Evolutionary conservation across 208 protist species (phyloP).

Genomic region (Zelonia costaricensis): DNA sequence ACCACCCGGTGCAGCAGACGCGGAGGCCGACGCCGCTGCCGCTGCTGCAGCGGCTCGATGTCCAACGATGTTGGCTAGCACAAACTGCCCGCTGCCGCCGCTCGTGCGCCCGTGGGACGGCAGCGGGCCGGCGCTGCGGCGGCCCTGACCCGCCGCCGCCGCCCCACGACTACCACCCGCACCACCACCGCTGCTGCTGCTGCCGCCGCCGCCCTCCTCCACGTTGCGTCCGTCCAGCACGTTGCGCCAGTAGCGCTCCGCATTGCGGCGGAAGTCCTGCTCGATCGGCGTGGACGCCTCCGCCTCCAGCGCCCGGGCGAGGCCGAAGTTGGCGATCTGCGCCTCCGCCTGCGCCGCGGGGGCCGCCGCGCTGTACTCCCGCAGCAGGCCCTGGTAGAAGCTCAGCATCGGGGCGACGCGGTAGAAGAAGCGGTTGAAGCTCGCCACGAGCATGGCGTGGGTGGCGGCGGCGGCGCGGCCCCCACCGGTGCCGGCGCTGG

Average conservation of each 20-base stretch:
- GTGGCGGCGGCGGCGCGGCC: neutral
- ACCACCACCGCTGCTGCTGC: slow-evolving; percentile 14
- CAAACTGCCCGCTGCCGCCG: slow-evolving; percentile 21
- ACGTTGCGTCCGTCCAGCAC: slow-evolving; percentile 68
- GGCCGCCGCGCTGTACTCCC: slow-evolving; percentile 40
- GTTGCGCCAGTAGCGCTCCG: slow-evolving; percentile 87
- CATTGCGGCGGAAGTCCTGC: slow-evolving; percentile 82
- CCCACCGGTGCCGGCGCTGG: neutral
- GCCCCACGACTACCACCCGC: neutral
- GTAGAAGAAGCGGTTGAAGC: slow-evolving; percentile 84
- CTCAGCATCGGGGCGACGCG: slow-evolving; percentile 77
- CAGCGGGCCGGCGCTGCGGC: neutral
- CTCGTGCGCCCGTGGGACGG: slow-evolving; percentile 4
- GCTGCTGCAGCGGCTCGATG: slow-evolving; percentile 5
- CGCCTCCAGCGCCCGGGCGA: slow-evolving; percentile 52
- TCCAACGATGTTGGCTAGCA: slow-evolving; percentile 26
- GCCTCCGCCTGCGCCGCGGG: slow-evolving; percentile 43
- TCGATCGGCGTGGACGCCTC: slow-evolving; percentile 73
- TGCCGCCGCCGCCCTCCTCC: slow-evolving; percentile 35
- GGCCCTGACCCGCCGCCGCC: slow-evolving; percentile 1
- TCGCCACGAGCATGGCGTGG: slow-evolving; percentile 42
- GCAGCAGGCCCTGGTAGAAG: slow-evolving; percentile 61
- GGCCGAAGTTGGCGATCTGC: slow-evolving; percentile 41
- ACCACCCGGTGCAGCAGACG: neutral
- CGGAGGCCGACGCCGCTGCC: neutral